A percentile compares a stretch with the other conserved stretches of the same genome.
Conservation (phyloP, 2,329 filamentous ascomycete species). For the Hypoxylon sp. region DNA sequence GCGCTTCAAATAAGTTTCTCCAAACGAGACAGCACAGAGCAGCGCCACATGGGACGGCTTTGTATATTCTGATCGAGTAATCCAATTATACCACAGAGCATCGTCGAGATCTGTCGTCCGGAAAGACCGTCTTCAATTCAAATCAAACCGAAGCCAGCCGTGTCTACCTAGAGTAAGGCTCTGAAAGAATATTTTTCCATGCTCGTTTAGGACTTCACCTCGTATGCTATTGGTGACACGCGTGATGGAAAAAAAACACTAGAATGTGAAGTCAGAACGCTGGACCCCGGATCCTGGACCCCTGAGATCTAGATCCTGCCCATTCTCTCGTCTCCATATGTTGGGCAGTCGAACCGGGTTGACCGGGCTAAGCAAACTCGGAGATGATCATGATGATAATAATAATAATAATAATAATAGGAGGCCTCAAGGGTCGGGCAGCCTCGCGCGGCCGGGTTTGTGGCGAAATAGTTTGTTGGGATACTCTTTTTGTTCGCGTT, state of each 20-base stretch:
- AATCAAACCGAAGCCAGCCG: not conserved
- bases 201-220: not conserved
- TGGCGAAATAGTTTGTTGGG: not conserved
- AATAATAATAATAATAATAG: too few relatives aligned
- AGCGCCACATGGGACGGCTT: conserved; percentile 1
- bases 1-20: conserved; percentile 2
- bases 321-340: not conserved
- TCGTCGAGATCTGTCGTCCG: not conserved
- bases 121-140: not conserved
- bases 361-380: not conserved
- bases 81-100: not conserved
- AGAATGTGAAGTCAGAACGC: not conserved
- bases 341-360: not conserved
- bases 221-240: not conserved
- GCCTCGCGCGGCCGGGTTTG: not conserved
- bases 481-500: not conserved
- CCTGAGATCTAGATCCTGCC: conserved; percentile 14
- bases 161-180: not conserved
- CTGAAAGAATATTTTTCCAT: not conserved
- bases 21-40: not conserved
- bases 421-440: not conserved
- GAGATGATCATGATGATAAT: not conserved
- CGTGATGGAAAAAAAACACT: conserved; percentile 4
- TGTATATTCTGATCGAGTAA: conserved; percentile 26
- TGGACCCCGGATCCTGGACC: conserved; percentile 7